Conservation (phyloP, 768 basidiomycete species). For the Serendipita indica region DNA sequence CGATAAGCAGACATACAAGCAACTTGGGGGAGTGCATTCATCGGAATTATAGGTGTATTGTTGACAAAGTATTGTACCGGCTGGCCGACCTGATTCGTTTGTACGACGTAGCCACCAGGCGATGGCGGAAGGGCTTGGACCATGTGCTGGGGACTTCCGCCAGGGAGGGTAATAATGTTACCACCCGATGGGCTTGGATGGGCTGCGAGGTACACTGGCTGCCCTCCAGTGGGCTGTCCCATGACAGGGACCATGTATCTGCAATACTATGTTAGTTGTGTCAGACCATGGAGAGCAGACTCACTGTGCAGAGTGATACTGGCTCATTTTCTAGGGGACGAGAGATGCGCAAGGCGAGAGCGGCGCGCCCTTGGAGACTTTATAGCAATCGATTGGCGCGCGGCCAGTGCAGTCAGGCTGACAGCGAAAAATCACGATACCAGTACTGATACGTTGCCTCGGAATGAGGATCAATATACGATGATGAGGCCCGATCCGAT, state of each 20-base stretch:
- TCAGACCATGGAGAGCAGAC: background rate
- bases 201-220: background rate
- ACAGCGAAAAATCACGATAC: too few relatives aligned
- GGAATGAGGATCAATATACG: too few relatives aligned
- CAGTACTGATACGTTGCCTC: too few relatives aligned
- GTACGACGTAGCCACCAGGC: background rate
- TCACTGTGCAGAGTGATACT: background rate
- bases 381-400: background rate
- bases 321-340: background rate
- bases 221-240: background rate
- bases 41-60: constrained; percentile 2
- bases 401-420: too few relatives aligned
- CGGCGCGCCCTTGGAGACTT: background rate
- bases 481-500: too few relatives aligned
- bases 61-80: background rate
- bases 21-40: background rate
- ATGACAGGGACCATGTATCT: background rate
- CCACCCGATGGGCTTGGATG: background rate
- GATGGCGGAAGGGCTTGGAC: background rate
- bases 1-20: constrained; percentile 1
- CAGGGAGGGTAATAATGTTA: background rate
- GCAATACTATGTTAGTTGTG: background rate
- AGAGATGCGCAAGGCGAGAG: background rate
- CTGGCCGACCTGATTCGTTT: background rate
- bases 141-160: background rate